phyloP scores from a whole-genome alignment of 1,139 yeast species.

The Kodamaea plutei region DNA sequence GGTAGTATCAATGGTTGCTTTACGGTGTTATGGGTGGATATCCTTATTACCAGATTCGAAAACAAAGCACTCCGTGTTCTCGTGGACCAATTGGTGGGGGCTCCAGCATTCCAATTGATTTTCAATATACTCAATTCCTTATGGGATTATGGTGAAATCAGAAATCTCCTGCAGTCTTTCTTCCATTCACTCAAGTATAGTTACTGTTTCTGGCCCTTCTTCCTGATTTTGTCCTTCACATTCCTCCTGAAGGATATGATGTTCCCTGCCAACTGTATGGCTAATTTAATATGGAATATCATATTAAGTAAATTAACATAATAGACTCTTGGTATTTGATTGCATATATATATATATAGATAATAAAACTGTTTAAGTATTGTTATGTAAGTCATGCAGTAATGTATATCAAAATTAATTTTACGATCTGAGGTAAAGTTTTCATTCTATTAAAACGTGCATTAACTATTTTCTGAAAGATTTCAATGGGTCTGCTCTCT shows the following conservation, averaged over 20 bases:
- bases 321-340: no score
- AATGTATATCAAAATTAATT: no score
- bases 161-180: slow-evolving; percentile 29
- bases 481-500: slow-evolving; percentile 65
- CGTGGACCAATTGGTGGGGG: slow-evolving; percentile 53
- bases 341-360: no score
- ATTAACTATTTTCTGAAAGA: slow-evolving; percentile 36
- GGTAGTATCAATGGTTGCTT: slow-evolving; percentile 58
- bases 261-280: slow-evolving; percentile 57
- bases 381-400: no score
- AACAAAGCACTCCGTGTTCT: slow-evolving; percentile 35
- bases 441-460: no score
- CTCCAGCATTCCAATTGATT: slow-evolving; percentile 50
- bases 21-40: slow-evolving; percentile 55
- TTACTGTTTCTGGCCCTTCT: slow-evolving; percentile 58
- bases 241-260: slow-evolving; percentile 44
- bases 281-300: slow-evolving; percentile 54
- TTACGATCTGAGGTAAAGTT: no score
- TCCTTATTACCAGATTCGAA: slow-evolving; percentile 36
- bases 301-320: slow-evolving; percentile 36
- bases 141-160: slow-evolving; percentile 52
- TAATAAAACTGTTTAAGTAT: no score
- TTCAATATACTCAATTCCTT: slow-evolving; percentile 46
- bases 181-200: slow-evolving; percentile 49
- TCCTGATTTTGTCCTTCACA: slow-evolving; percentile 48